Conservation (phyloP, 352 stramenopile species). For the Phytophthora europaea region DNA sequence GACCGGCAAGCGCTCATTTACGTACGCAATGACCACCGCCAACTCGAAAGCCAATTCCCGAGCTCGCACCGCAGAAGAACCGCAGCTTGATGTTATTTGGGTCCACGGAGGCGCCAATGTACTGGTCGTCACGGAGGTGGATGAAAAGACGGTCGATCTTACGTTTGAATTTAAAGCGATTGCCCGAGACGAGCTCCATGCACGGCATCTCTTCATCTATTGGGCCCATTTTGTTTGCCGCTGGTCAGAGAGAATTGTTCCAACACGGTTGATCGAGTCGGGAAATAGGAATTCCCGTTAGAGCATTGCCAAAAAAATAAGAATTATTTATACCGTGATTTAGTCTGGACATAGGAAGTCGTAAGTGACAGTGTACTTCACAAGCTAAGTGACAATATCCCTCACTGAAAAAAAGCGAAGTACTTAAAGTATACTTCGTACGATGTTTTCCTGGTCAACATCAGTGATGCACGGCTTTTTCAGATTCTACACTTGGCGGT, state of each 20-base stretch:
- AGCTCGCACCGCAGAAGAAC: slow-evolving; percentile 20
- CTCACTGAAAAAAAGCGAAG: no score
- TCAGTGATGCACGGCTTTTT: no score
- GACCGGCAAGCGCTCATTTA: slow-evolving; percentile 13
- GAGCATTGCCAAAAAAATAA: no score
- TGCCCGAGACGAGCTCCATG: not conserved
- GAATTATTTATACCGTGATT: no score
- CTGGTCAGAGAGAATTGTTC: not conserved
- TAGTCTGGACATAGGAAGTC: no score
- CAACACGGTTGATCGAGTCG: not conserved
- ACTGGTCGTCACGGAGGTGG: not conserved
- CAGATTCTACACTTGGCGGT: no score
- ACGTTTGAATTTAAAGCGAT: not conserved
- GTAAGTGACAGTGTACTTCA: no score
- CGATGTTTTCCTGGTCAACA: no score
- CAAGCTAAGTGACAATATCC: no score
- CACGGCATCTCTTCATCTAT: not conserved
- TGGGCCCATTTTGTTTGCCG: not conserved
- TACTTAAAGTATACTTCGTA: no score
- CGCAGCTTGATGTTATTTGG: slow-evolving; percentile 23
- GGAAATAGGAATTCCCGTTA: not conserved
- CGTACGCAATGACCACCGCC: slow-evolving; percentile 30
- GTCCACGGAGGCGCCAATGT: slow-evolving; percentile 25
- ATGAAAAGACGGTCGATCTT: not conserved
- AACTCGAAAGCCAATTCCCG: slow-evolving; percentile 30